A percentile compares a stretch with the other conserved stretches of the same genome.
These are phyloP conservation scores for Eremothecium coryli DNA, from an alignment of 1,139 yeast genomes.

Conservation along the genomic window DNA sequence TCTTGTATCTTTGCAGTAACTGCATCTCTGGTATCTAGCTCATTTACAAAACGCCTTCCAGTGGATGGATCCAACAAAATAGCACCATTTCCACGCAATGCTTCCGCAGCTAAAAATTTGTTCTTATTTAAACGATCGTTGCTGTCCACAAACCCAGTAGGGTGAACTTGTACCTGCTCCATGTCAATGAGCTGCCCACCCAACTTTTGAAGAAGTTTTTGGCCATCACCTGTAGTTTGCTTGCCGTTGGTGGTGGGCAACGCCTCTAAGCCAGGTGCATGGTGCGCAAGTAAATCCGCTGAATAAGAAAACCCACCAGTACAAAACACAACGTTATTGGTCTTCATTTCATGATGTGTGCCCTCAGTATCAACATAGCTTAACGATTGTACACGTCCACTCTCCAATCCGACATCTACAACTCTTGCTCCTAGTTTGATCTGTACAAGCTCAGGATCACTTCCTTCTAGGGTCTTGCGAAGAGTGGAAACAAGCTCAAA, in stretches of 20 bases:
- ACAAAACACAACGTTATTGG: constrained; percentile 49
- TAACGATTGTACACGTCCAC: constrained; percentile 38
- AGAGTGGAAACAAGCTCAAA: constrained; percentile 64
- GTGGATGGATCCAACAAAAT: constrained; percentile 45
- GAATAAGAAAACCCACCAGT: constrained; percentile 61
- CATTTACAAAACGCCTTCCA: constrained; percentile 65
- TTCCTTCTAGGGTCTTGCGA: constrained; percentile 43
- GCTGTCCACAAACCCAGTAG: constrained; percentile 70
- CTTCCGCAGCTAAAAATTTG: constrained; percentile 70
- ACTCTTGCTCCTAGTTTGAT: constrained; percentile 50
- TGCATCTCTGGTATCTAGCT: constrained; percentile 59
- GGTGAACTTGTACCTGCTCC: constrained; percentile 75
- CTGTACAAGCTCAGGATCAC: constrained; percentile 43
- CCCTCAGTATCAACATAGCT: constrained; percentile 35
- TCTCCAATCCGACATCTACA: constrained; percentile 40
- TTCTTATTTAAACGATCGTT: constrained; percentile 44
- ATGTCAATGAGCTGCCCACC: constrained; percentile 61
- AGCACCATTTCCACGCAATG: constrained; percentile 71
- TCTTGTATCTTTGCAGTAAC: constrained; percentile 44
- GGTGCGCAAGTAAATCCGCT: constrained; percentile 45
- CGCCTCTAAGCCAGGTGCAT: constrained; percentile 51
- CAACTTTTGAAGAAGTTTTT: constrained; percentile 44
- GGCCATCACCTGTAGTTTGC: constrained; percentile 75
- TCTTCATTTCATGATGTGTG: constrained; percentile 24
- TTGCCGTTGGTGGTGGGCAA: constrained; percentile 68